phyloP scores from a whole-genome alignment of 352 stramenopile species.

The Phytophthora pinifolia region DNA sequence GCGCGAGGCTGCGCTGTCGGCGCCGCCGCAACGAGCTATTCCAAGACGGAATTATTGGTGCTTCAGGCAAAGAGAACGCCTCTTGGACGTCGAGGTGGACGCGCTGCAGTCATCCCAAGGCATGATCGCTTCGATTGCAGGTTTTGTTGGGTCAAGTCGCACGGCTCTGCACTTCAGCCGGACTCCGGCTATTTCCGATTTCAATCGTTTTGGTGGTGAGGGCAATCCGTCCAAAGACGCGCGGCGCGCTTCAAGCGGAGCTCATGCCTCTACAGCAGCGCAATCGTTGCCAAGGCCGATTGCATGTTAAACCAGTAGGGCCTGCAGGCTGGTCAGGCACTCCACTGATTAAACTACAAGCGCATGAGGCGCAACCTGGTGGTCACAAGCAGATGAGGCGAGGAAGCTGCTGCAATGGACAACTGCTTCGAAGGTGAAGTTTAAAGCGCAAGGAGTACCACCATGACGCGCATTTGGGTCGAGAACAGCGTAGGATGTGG shows the following conservation, averaged over 20 bases:
- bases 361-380: not conserved
- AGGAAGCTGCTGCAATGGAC: no score
- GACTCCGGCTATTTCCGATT: conserved; percentile 4
- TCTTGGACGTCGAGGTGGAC: no score
- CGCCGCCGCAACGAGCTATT: no score
- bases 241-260: conserved; percentile 1
- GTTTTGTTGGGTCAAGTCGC: conserved; percentile 17
- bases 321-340: not conserved
- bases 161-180: conserved; percentile 19
- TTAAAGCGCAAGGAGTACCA: no score
- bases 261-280: not conserved
- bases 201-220: conserved; percentile 24
- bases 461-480: no score
- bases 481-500: no score
- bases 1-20: no score
- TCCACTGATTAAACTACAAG: not conserved
- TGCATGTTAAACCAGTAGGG: conserved; percentile 15
- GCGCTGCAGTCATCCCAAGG: no score
- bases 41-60: no score
- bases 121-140: no score
- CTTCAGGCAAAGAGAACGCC: no score
- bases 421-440: no score
- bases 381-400: not conserved
- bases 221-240: conserved; percentile 15
- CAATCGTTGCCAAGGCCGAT: not conserved